A percentile compares a stretch with the other conserved stretches of the same genome.
Evolutionary conservation across 139 green algal genomes (phyloP).

Genomic region (Closterium sp.): DNA sequence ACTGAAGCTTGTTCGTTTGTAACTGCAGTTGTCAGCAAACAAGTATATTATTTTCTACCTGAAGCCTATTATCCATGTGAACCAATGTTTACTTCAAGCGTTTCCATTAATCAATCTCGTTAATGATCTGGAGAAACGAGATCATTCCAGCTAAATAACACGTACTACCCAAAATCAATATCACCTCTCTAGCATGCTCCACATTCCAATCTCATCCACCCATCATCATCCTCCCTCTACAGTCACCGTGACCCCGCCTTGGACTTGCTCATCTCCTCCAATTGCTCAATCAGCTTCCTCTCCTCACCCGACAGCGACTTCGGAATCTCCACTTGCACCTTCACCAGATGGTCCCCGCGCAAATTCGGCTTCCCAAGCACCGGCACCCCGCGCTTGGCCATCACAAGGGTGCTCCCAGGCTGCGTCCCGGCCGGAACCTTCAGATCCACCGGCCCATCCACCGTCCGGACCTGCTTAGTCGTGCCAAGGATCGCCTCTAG

Average conservation of each 20-base stretch:
- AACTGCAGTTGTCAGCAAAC: no score
- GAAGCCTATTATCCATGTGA: no score
- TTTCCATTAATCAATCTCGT: no score
- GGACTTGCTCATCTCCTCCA: constrained; percentile 54
- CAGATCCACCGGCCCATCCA: constrained; percentile 93
- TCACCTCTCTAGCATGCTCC: no score
- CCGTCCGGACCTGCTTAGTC: constrained; percentile 76
- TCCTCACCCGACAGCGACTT: constrained; percentile 80
- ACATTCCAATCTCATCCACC: no score
- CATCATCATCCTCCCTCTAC: background rate
- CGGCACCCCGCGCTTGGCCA: constrained; percentile 94
- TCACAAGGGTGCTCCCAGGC: constrained; percentile 94
- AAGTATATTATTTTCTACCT: no score
- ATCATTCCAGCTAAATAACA: no score
- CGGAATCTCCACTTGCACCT: constrained; percentile 89
- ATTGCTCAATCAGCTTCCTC: constrained; percentile 87
- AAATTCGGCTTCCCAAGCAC: constrained; percentile 68
- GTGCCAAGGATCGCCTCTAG: constrained; percentile 94
- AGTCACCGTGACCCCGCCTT: background rate
- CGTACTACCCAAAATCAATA: no score
- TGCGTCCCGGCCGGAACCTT: constrained; percentile 90
- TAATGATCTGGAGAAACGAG: no score
- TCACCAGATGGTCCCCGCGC: constrained; percentile 91
- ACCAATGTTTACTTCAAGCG: no score
- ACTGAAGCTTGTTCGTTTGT: no score